A percentile compares a stretch with the other conserved stretches of the same genome.
Evolutionary conservation across 1,139 yeast species (phyloP).

Genomic region (Citeromyces siamensis): DNA sequence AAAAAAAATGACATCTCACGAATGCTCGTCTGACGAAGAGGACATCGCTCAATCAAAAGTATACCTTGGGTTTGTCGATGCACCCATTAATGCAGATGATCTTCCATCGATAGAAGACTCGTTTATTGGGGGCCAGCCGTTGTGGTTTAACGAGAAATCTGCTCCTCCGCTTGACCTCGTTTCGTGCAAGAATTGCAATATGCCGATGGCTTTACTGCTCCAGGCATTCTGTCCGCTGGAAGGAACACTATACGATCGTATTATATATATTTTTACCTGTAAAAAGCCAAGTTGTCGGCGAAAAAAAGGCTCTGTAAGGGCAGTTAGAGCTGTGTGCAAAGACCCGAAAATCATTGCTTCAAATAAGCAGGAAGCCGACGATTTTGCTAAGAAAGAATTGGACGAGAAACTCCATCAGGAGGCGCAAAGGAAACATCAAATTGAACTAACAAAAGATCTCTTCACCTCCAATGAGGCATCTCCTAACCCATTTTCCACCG

Average conservation of each 20-base stretch:
- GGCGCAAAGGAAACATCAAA: conserved; percentile 26
- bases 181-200: conserved; percentile 53
- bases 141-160: conserved; percentile 38
- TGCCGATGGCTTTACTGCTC: conserved; percentile 49
- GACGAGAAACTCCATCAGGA: conserved; percentile 30
- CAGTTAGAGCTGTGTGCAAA: conserved; percentile 61
- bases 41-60: conserved; percentile 8
- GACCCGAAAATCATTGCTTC: conserved; percentile 35
- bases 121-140: conserved; percentile 69
- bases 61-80: conserved; percentile 54
- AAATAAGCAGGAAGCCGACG: conserved; percentile 26
- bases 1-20: conserved; percentile 1
- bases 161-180: conserved; percentile 38
- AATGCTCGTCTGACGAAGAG: conserved; percentile 1
- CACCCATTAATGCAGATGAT: conserved; percentile 29
- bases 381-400: conserved; percentile 22
- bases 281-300: conserved; percentile 49
- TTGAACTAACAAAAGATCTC: conserved; percentile 25
- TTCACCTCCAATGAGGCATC: conserved; percentile 23
- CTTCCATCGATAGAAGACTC: conserved; percentile 57
- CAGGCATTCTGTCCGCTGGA: conserved; percentile 78
- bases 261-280: conserved; percentile 72
- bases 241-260: conserved; percentile 64
- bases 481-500: conserved; percentile 18
- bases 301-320: conserved; percentile 57